phyloP scores from a whole-genome alignment of 805 yeast species.

The Pichia insulana region DNA sequence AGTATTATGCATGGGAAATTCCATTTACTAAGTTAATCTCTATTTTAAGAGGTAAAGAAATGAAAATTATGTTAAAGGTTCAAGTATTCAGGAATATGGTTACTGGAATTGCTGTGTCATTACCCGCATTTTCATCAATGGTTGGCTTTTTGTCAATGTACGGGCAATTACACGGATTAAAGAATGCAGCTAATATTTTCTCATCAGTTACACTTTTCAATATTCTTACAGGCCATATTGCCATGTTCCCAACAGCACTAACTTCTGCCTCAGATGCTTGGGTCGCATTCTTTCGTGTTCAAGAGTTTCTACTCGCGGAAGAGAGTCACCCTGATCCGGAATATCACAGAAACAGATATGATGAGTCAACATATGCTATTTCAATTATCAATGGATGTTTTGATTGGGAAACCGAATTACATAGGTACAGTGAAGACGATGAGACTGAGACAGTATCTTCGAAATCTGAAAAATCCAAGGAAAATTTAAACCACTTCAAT shows the following conservation, averaged over 20 bases:
- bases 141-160: slow-evolving; percentile 39
- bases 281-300: slow-evolving; percentile 51
- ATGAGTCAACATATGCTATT: slow-evolving; percentile 32
- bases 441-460: background rate
- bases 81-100: slow-evolving; percentile 55
- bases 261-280: slow-evolving; percentile 66
- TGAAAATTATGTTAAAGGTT: slow-evolving; percentile 49
- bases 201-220: slow-evolving; percentile 64
- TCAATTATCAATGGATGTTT: slow-evolving; percentile 46
- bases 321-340: slow-evolving; percentile 26
- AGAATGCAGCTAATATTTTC: slow-evolving; percentile 56
- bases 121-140: slow-evolving; percentile 68
- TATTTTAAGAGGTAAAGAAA: slow-evolving; percentile 52
- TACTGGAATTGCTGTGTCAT: slow-evolving; percentile 55
- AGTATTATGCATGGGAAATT: slow-evolving; percentile 85
- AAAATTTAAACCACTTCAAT: background rate
- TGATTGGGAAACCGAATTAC: slow-evolving; percentile 45
- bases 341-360: slow-evolving; percentile 10
- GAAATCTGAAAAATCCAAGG: background rate
- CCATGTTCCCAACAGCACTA: slow-evolving; percentile 63
- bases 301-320: slow-evolving; percentile 38
- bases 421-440: slow-evolving; percentile 43
- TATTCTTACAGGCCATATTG: slow-evolving; percentile 50
- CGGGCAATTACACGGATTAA: slow-evolving; percentile 28
- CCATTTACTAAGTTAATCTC: slow-evolving; percentile 57